phyloP scores from a whole-genome alignment of 306 rosid genomes.

The Vigna trinervia region DNA sequence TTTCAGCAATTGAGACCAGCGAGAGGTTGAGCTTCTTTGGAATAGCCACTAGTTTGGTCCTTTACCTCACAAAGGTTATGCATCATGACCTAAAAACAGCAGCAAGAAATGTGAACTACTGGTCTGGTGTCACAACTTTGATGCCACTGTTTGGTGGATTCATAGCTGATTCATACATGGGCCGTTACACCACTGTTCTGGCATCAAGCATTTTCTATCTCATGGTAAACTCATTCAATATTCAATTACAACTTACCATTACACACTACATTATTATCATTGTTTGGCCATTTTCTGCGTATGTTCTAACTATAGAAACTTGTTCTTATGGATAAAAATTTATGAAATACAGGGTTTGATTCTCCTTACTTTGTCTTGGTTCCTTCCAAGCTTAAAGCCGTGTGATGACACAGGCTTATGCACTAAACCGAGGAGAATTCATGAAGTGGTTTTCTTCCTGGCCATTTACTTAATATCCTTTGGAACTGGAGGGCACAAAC shows the following conservation, averaged over 20 bases:
- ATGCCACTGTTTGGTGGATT: constrained; percentile 89
- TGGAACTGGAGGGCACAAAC: constrained; percentile 94
- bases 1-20: constrained; percentile 88
- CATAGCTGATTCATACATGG: constrained; percentile 90
- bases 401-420: constrained; percentile 56
- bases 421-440: constrained; percentile 65
- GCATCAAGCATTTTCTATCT: constrained; percentile 69
- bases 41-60: constrained; percentile 79
- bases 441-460: constrained; percentile 73
- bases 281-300: not conserved
- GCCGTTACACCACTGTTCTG: constrained; percentile 79
- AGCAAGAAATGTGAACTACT: constrained; percentile 81
- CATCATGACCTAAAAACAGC: constrained; percentile 85
- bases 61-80: constrained; percentile 79
- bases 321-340: not conserved
- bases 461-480: constrained; percentile 81
- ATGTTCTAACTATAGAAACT: constrained; percentile 4
- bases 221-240: constrained; percentile 53
- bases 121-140: constrained; percentile 92
- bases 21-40: constrained; percentile 94
- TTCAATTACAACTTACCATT: not conserved
- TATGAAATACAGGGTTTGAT: constrained; percentile 68
- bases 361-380: constrained; percentile 77
- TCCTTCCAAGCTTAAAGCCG: constrained; percentile 71
- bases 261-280: not conserved